These are phyloP conservation scores for Chrysopogon serrulatus DNA, from an alignment of 176 grass and related monocot species.

Conservation along the genomic window DNA sequence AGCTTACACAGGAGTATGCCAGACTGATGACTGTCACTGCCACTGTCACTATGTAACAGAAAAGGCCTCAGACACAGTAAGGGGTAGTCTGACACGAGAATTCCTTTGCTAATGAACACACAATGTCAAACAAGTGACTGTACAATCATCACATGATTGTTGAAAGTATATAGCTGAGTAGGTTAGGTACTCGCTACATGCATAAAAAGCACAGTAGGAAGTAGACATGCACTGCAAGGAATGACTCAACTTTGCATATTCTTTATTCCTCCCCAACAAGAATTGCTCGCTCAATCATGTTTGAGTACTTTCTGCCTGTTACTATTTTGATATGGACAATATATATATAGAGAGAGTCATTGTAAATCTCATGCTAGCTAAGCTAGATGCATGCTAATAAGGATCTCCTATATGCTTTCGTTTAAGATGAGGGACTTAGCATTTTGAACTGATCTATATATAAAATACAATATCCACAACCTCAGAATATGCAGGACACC, in stretches of 20 bases:
- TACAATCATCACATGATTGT: conserved; percentile 21
- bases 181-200: conserved; percentile 24
- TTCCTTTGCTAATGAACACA: conserved; percentile 4
- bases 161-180: not conserved
- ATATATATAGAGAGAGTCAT: not conserved
- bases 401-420: not conserved
- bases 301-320: not conserved
- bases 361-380: not conserved
- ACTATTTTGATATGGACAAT: not conserved
- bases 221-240: conserved; percentile 27
- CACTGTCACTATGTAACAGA: not conserved
- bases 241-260: not conserved
- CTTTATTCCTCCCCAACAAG: not conserved
- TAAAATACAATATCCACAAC: conserved; percentile 17
- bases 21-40: not conserved
- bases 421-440: not conserved
- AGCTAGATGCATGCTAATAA: not conserved
- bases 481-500: not conserved
- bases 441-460: conserved; percentile 7
- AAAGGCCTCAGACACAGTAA: not conserved
- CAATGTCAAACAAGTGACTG: conserved; percentile 38
- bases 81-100: conserved; percentile 8
- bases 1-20: conserved; percentile 8
- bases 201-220: conserved; percentile 31
- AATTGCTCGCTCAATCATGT: not conserved